A percentile compares a stretch with the other conserved stretches of the same genome.
Evolutionary conservation across 768 basidiomycete species (phyloP).

Genomic region (Russula compacta): DNA sequence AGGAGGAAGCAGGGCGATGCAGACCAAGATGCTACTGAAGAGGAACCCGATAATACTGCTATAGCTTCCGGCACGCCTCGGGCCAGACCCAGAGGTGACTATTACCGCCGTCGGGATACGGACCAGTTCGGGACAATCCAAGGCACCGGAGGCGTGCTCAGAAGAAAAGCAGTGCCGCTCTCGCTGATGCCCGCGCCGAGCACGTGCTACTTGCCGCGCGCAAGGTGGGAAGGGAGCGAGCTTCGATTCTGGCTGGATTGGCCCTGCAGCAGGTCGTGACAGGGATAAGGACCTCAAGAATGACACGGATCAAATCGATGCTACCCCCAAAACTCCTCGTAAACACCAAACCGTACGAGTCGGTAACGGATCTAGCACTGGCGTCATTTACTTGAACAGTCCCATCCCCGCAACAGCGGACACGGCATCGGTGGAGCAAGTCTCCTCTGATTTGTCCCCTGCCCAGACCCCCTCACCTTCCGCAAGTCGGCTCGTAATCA

Average conservation of each 20-base stretch:
- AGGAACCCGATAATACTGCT: slow-evolving; percentile 20
- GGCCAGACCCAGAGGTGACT: slow-evolving; percentile 17
- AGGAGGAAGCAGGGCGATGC: slow-evolving; percentile 26
- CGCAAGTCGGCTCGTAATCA: slow-evolving; percentile 9
- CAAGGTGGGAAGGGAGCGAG: slow-evolving; percentile 55
- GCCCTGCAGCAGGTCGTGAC: slow-evolving; percentile 26
- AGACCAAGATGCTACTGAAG: slow-evolving; percentile 20
- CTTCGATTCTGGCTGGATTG: slow-evolving; percentile 45
- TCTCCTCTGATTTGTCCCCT: slow-evolving; percentile 21
- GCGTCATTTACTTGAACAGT: slow-evolving; percentile 19
- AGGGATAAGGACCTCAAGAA: slow-evolving; percentile 27
- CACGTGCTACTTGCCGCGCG: slow-evolving; percentile 64
- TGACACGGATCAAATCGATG: slow-evolving; percentile 24
- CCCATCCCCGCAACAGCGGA: slow-evolving; percentile 10
- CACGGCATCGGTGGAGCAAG: slow-evolving; percentile 5
- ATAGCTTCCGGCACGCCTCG: slow-evolving; percentile 24
- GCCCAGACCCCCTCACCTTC: slow-evolving; percentile 14
- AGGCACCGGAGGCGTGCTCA: slow-evolving; percentile 23
- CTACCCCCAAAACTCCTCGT: slow-evolving; percentile 16
- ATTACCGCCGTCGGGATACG: slow-evolving; percentile 19
- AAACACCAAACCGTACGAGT: slow-evolving; percentile 9
- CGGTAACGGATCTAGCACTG: slow-evolving; percentile 9
- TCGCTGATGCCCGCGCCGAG: slow-evolving; percentile 59
- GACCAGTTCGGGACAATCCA: slow-evolving; percentile 12
- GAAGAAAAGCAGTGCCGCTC: slow-evolving; percentile 30